Evolutionary conservation across 1,139 yeast genomes (phyloP).

Genomic region (Geotrichum aggregatum): DNA sequence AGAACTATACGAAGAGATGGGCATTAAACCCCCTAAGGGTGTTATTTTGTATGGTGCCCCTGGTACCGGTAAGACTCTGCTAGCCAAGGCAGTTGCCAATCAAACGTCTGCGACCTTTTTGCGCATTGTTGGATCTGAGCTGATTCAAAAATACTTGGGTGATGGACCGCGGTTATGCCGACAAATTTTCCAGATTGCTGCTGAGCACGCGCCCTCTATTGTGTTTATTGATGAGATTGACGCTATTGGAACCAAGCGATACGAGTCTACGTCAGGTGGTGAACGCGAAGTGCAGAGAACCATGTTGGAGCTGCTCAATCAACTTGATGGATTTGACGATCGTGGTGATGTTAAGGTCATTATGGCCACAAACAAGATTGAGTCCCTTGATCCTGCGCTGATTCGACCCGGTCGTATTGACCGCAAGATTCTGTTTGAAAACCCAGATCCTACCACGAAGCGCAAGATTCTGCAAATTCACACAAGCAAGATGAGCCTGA

Average conservation of each 20-base stretch:
- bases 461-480: conserved; percentile 91
- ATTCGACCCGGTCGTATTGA: conserved; percentile 99
- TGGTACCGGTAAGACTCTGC: conserved; percentile 95
- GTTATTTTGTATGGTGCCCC: conserved; percentile 98
- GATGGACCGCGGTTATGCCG: conserved; percentile 96
- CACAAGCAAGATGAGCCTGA: conserved; percentile 89
- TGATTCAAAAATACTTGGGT: conserved; percentile 94
- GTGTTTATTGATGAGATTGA: conserved; percentile 98
- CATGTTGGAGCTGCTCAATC: conserved; percentile 93
- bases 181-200: conserved; percentile 94
- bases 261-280: conserved; percentile 94
- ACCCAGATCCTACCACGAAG: conserved; percentile 89
- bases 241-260: conserved; percentile 96
- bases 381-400: conserved; percentile 92
- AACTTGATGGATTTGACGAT: conserved; percentile 96
- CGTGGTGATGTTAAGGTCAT: conserved; percentile 97
- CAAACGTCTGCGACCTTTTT: conserved; percentile 95
- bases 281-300: conserved; percentile 98
- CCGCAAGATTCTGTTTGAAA: conserved; percentile 92
- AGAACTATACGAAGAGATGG: conserved; percentile 97
- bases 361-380: conserved; percentile 98
- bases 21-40: conserved; percentile 98
- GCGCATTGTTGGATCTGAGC: conserved; percentile 94
- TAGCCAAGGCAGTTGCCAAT: conserved; percentile 98
- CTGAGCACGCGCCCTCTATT: conserved; percentile 95